These are phyloP conservation scores for Apiotrichum gamsii DNA, from an alignment of 1,284 basidiomycete species.

Conservation along the genomic window DNA sequence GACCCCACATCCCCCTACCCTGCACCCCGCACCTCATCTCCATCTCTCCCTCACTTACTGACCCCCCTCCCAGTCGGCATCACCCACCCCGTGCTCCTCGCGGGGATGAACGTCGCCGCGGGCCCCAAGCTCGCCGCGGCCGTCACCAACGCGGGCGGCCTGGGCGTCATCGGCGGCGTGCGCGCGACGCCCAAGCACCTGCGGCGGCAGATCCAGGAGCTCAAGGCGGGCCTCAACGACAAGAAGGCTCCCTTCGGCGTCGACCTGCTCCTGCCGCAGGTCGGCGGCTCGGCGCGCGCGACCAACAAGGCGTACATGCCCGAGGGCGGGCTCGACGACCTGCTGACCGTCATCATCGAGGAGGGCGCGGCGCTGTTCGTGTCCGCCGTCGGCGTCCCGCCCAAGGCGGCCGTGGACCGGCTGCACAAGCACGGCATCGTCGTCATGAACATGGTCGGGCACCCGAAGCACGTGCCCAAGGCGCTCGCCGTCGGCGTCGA, in stretches of 20 bases:
- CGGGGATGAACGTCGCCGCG: constrained; percentile 83
- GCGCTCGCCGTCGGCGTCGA: constrained; percentile 75
- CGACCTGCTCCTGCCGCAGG: constrained; percentile 73
- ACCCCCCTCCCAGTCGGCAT: constrained; percentile 54
- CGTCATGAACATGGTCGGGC: constrained; percentile 88
- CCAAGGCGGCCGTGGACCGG: constrained; percentile 65
- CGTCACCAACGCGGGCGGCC: constrained; percentile 65
- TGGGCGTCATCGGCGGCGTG: constrained; percentile 80
- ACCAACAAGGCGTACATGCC: constrained; percentile 62
- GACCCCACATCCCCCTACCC: background rate
- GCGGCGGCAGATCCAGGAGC: constrained; percentile 57
- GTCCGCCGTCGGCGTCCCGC: constrained; percentile 71
- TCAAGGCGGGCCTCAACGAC: constrained; percentile 60
- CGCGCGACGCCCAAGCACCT: constrained; percentile 51
- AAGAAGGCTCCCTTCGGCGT: constrained; percentile 65
- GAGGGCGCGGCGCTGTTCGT: constrained; percentile 77
- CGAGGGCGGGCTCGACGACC: constrained; percentile 62
- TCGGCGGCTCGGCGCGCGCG: constrained; percentile 73
- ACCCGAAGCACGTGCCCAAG: constrained; percentile 76
- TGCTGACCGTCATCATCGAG: constrained; percentile 80
- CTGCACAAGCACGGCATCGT: constrained; percentile 73
- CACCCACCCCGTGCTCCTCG: constrained; percentile 79
- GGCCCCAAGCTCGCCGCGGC: constrained; percentile 78
- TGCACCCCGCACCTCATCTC: background rate
- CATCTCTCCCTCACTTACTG: background rate